phyloP scores from a whole-genome alignment of 495 filamentous ascomycete species.

The Tuber calosporum region DNA sequence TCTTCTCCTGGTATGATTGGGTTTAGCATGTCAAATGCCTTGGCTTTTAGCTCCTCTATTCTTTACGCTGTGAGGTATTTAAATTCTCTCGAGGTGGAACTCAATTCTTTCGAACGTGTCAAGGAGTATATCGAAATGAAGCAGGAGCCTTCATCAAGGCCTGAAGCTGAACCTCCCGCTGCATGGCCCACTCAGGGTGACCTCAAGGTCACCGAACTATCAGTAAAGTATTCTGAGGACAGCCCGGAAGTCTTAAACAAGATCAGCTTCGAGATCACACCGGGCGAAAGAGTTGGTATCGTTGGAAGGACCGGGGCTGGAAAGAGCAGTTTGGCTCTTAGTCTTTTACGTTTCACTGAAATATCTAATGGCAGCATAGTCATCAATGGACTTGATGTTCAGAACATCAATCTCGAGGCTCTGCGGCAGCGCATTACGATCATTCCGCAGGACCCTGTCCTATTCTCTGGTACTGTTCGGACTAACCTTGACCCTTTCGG shows the following conservation, averaged over 20 bases:
- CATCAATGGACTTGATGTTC: constrained; percentile 51
- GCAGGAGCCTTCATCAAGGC: constrained; percentile 43
- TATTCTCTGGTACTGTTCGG: constrained; percentile 51
- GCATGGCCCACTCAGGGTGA: constrained; percentile 47
- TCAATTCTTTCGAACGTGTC: constrained; percentile 45
- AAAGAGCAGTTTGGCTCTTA: constrained; percentile 43
- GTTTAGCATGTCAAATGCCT: constrained; percentile 45
- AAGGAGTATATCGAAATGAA: constrained; percentile 50
- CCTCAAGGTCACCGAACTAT: constrained; percentile 45
- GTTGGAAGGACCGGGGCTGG: constrained; percentile 52
- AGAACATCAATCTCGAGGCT: constrained; percentile 46
- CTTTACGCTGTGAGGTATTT: constrained; percentile 29
- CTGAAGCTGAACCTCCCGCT: constrained; percentile 39
- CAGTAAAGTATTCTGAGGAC: constrained; percentile 44
- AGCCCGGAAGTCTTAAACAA: constrained; percentile 46
- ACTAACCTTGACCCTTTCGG: constrained; percentile 49
- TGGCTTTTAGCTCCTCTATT: constrained; percentile 32
- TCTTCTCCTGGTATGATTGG: constrained; percentile 44
- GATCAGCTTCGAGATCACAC: constrained; percentile 44
- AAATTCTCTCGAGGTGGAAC: constrained; percentile 21
- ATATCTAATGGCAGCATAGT: constrained; percentile 45
- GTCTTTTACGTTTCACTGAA: constrained; percentile 50
- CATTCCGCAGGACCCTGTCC: constrained; percentile 51
- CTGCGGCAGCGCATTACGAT: constrained; percentile 49
- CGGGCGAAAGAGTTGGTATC: constrained; percentile 46